These are phyloP conservation scores for Trichoderma sp. DNA, from an alignment of 2,329 filamentous ascomycete genomes.

Conservation along the genomic window DNA sequence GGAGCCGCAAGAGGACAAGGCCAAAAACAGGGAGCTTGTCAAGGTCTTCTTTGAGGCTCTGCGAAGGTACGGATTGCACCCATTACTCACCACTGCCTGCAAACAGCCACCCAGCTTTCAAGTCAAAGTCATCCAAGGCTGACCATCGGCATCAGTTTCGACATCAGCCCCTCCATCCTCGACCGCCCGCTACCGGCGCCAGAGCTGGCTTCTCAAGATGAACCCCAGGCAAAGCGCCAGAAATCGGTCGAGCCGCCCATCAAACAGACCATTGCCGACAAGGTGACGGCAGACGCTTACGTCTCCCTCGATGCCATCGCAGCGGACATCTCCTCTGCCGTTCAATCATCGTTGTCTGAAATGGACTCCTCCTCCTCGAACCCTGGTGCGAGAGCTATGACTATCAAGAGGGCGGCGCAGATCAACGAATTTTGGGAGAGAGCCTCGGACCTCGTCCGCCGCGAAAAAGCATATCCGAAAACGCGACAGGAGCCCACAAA, in stretches of 20 bases:
- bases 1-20: background rate
- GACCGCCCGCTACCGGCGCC: slow-evolving; percentile 49
- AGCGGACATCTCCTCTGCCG: slow-evolving; percentile 50
- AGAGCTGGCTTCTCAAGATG: slow-evolving; percentile 38
- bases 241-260: slow-evolving; percentile 49
- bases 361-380: slow-evolving; percentile 38
- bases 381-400: slow-evolving; percentile 28
- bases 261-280: slow-evolving; percentile 50
- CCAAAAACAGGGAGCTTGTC: slow-evolving; percentile 35
- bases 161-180: slow-evolving; percentile 53
- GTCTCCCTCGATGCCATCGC: slow-evolving; percentile 64
- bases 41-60: slow-evolving; percentile 39
- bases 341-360: slow-evolving; percentile 48
- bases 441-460: slow-evolving; percentile 60
- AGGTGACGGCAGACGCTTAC: slow-evolving; percentile 51
- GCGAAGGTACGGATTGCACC: slow-evolving; percentile 34
- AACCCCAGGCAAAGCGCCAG: slow-evolving; percentile 59
- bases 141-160: slow-evolving; percentile 44
- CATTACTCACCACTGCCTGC: background rate
- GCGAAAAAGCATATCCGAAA: slow-evolving; percentile 54
- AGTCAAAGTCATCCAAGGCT: slow-evolving; percentile 25
- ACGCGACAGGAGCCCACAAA: slow-evolving; percentile 39
- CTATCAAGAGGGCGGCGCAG: slow-evolving; percentile 40
- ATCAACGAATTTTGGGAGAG: slow-evolving; percentile 59
- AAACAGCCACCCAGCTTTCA: background rate